phyloP scores from a whole-genome alignment of 164 flowering plant species.

The Piper longum region DNA sequence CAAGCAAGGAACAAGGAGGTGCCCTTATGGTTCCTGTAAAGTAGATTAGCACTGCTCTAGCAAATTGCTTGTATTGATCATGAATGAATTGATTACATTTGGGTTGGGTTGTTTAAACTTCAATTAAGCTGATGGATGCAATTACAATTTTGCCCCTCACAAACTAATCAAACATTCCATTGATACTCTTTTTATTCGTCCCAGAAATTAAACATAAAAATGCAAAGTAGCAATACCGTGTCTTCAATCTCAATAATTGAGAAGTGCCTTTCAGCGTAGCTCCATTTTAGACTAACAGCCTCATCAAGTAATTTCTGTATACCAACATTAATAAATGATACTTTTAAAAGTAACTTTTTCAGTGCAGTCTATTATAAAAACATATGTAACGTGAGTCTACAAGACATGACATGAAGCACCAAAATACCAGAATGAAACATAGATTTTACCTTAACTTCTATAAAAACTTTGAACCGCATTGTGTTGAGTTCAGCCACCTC shows the following conservation, averaged over 20 bases:
- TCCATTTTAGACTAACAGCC: conserved; percentile 44
- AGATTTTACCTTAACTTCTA: conserved; percentile 43
- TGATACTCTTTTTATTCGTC: too few species aligned
- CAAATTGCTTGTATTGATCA: too few species aligned
- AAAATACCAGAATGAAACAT: not conserved
- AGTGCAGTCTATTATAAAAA: not conserved
- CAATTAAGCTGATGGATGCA: too few species aligned
- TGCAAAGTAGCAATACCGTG: conserved; percentile 34
- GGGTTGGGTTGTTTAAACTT: too few species aligned
- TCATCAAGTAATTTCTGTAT: conserved; percentile 57
- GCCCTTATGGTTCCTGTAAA: too few species aligned
- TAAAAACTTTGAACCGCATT: conserved; percentile 37
- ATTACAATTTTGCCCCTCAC: too few species aligned
- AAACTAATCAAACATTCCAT: too few species aligned
- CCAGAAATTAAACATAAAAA: too few species aligned
- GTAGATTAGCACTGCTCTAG: too few species aligned
- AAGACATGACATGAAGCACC: not conserved
- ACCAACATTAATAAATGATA: not conserved
- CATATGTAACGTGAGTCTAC: not conserved
- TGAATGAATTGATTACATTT: too few species aligned
- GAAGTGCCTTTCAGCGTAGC: conserved; percentile 48
- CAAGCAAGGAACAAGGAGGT: too few species aligned
- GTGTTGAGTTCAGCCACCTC: conserved; percentile 34
- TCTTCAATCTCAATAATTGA: conserved; percentile 54
- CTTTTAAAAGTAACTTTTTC: not conserved